Percentiles rank a stretch among this genome's conserved stretches.
Conservation (phyloP, 106 monocot species). For the Dactylorhiza incarnata region DNA sequence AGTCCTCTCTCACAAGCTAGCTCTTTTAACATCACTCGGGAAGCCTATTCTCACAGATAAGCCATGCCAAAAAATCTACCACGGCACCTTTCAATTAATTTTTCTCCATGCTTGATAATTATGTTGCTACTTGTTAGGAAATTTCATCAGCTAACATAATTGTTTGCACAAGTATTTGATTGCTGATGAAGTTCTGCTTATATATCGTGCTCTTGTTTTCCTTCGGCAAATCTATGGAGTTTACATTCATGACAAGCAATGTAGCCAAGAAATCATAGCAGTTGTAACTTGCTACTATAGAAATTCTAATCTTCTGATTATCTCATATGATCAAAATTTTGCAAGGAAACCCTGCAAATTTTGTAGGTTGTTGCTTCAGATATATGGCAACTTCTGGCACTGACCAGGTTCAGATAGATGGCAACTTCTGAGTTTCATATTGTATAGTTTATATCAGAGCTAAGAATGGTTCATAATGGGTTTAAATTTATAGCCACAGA, state of each 20-base stretch:
- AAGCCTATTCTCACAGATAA: no score
- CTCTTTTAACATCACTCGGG: no score
- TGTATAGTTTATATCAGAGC: not conserved
- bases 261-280: not conserved
- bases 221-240: not conserved
- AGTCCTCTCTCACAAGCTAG: no score
- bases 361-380: not conserved
- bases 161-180: no score
- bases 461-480: not conserved
- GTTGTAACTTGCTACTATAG: not conserved
- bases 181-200: no score
- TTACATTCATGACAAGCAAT: not conserved
- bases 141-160: no score
- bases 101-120: no score
- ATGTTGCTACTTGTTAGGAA: no score
- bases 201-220: not conserved
- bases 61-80: no score
- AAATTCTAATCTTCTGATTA: not conserved
- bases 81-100: no score
- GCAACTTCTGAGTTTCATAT: not conserved
- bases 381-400: slow-evolving; percentile 3
- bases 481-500: not conserved
- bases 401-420: slow-evolving; percentile 10
- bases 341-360: not conserved
- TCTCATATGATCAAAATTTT: not conserved